phyloP scores from a whole-genome alignment of 2,329 filamentous ascomycete genomes.

The Lachnellula willkommii region DNA sequence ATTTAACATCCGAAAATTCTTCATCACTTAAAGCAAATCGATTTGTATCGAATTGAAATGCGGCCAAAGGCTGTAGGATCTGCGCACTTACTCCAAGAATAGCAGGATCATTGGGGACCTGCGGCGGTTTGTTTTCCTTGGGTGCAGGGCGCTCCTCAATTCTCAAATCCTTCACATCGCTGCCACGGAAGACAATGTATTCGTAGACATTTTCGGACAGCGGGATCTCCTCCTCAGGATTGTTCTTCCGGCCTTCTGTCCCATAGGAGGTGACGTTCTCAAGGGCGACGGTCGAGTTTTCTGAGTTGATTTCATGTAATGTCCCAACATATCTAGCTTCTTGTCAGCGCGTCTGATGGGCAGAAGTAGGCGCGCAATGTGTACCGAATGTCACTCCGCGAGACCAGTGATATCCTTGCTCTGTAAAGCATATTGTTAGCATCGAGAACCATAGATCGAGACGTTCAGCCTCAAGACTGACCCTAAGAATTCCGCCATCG shows the following conservation, averaged over 20 bases:
- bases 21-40: slow-evolving; percentile 64
- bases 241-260: slow-evolving; percentile 80
- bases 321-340: slow-evolving; percentile 80
- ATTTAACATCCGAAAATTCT: slow-evolving; percentile 95
- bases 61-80: slow-evolving; percentile 9
- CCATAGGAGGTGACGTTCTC: slow-evolving; percentile 94
- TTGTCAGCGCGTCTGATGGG: slow-evolving; percentile 10
- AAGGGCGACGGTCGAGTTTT: slow-evolving; percentile 91
- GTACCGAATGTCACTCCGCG: slow-evolving; percentile 94
- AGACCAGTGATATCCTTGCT: slow-evolving; percentile 93
- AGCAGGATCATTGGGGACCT: slow-evolving; percentile 88
- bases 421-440: slow-evolving; percentile 41
- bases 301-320: slow-evolving; percentile 96
- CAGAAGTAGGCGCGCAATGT: slow-evolving; percentile 30
- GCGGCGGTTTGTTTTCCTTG: slow-evolving; percentile 68
- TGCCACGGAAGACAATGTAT: slow-evolving; percentile 97
- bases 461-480: slow-evolving; percentile 33
- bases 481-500: slow-evolving; percentile 59
- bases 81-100: slow-evolving; percentile 84
- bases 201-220: slow-evolving; percentile 89
- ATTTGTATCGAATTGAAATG: slow-evolving; percentile 1
- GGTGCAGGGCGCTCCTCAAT: slow-evolving; percentile 77
- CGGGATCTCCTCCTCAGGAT: slow-evolving; percentile 74
- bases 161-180: slow-evolving; percentile 95
- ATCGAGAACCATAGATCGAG: slow-evolving; percentile 9